These are phyloP conservation scores for Shiraia sp. DNA, from an alignment of 2,329 filamentous ascomycete genomes.

Conservation along the genomic window DNA sequence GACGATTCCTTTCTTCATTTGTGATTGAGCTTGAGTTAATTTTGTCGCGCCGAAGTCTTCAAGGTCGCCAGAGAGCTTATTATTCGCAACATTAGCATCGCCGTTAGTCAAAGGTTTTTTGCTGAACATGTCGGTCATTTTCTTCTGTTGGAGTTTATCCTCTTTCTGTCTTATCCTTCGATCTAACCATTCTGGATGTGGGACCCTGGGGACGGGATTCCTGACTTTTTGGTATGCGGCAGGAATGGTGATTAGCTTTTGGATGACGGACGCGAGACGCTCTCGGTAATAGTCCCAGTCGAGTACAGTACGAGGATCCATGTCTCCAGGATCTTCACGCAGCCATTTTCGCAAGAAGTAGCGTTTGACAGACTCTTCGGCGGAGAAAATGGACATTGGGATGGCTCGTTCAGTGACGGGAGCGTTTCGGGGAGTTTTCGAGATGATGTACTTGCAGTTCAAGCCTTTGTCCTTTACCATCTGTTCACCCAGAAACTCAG, in stretches of 20 bases:
- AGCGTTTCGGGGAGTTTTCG: constrained; percentile 79
- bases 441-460: constrained; percentile 99
- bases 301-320: constrained; percentile 85
- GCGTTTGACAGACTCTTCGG: constrained; percentile 84
- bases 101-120: constrained; percentile 76
- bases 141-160: constrained; percentile 97
- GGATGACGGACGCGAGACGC: constrained; percentile 92
- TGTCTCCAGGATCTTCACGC: constrained; percentile 87
- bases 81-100: constrained; percentile 63
- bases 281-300: constrained; percentile 99
- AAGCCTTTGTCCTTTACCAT: constrained; percentile 99
- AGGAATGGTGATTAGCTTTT: constrained; percentile 98
- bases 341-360: constrained; percentile 94
- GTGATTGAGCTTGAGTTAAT: constrained; percentile 45
- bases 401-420: constrained; percentile 94
- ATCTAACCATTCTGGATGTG: constrained; percentile 96
- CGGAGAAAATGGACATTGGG: constrained; percentile 95
- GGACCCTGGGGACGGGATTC: constrained; percentile 91
- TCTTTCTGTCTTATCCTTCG: constrained; percentile 92
- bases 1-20: constrained; percentile 45
- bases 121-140: constrained; percentile 90
- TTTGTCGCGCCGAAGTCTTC: constrained; percentile 76
- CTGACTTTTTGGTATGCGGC: constrained; percentile 92
- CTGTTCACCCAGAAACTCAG: constrained; percentile 94
- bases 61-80: constrained; percentile 66